Evolutionary conservation across 352 stramenopile genomes (phyloP), one percentile per base, ranked within the genome.

Genomic region (Globisporangium cederbergense): DNA sequence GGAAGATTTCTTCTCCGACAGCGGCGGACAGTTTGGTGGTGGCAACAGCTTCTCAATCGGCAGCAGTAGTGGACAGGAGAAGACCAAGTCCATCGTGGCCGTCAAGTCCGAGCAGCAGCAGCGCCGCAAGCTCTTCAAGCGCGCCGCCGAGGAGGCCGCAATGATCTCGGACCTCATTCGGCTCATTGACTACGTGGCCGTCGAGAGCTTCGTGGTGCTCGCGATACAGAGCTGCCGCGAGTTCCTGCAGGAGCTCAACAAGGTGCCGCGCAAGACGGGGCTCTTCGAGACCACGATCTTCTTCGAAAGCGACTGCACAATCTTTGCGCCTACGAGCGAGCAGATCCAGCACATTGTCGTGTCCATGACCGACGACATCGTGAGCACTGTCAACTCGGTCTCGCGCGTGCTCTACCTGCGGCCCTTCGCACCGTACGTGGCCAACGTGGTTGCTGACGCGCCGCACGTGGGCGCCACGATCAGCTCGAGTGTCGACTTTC

Each of bases 131-230:
- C 74, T 97, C 14, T 83, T 96, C 55, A 86, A 88, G 54, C 79
- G 89, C 25, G 95, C 94, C 0, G 86, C 81, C 0, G 80, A 97
- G 64, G 95, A 98, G 62, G 85, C 85, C 5, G 70, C 70, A 4
- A 96, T 97, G 87, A 95, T 98, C 49, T 77, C 85, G 14, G 88
- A 97, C 54, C 96, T 98, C 20, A 97, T 98, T 58, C 90, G 95
- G 4, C 75, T 98, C 0, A 84, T 97, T 11, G 95, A 98, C 67
- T 98, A 98, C 60, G 80, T 98, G 2, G 83, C 83, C 0, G 90
- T 97, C 20, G 94, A 98, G 65, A 97, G 87, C 64, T 78, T 98
- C 8, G 88, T 97, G 25, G 78, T 82, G 52, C 63, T 98, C 13
- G 88, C 86, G 20, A 73, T 97, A 2, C 78, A 94, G 38, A 97